Percentiles rank a stretch among this genome's conserved stretches.
phyloP scores from a whole-genome alignment of 169 alveolate species.

The Perkinsus olseni region DNA sequence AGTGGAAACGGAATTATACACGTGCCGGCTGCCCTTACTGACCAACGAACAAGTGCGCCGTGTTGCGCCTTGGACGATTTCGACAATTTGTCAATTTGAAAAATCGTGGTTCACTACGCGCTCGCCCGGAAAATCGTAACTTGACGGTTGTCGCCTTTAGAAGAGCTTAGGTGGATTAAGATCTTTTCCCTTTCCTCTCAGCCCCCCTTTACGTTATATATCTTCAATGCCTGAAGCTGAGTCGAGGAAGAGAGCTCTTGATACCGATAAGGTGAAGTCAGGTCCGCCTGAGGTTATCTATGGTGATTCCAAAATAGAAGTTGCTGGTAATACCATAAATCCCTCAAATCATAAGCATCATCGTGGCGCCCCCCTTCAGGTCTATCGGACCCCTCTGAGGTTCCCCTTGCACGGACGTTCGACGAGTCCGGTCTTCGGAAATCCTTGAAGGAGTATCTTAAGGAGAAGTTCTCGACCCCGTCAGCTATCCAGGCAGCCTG shows the following conservation, averaged over 20 bases:
- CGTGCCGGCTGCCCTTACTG: too few species aligned
- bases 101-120: neutral
- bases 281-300: neutral
- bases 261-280: neutral
- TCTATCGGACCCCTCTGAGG: neutral
- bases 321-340: neutral
- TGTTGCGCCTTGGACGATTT: too few species aligned
- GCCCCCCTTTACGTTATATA: neutral
- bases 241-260: neutral
- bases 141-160: neutral
- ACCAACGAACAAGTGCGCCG: too few species aligned
- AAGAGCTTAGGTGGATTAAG: too few species aligned
- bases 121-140: neutral
- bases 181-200: neutral
- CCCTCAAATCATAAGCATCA: neutral
- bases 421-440: neutral
- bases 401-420: neutral
- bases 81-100: neutral
- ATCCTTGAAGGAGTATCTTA: neutral
- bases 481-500: slow-evolving; percentile 34
- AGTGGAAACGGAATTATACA: too few species aligned
- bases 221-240: neutral
- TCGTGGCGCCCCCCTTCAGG: neutral
- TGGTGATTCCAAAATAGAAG: neutral
- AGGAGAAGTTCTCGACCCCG: slow-evolving; percentile 7